A percentile compares a stretch with the other conserved stretches of the same genome.
phyloP scores from a whole-genome alignment of 2,329 filamentous ascomycete species.

The Kalaharituber pfeilii region DNA sequence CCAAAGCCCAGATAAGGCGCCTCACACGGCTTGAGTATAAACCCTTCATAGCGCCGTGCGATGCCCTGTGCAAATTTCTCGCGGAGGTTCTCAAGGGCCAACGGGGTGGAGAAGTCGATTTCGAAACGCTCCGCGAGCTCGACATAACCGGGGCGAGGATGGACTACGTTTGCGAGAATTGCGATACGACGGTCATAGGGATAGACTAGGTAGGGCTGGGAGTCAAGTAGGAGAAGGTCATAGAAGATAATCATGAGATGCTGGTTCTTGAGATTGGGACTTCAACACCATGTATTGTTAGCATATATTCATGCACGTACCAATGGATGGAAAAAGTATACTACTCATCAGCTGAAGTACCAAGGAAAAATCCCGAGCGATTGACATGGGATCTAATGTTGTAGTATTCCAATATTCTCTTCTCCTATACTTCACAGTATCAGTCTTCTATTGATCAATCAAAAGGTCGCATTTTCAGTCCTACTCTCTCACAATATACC shows the following conservation, averaged over 20 bases:
- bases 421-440: slow-evolving; percentile 29
- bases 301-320: slow-evolving; percentile 2
- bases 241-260: slow-evolving; percentile 47
- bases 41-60: slow-evolving; percentile 50
- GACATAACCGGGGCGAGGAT: slow-evolving; percentile 41
- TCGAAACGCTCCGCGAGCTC: slow-evolving; percentile 48
- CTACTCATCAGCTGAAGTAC: slow-evolving; percentile 41
- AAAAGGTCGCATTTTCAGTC: not conserved
- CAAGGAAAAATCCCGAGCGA: slow-evolving; percentile 52
- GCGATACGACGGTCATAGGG: slow-evolving; percentile 43
- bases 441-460: slow-evolving; percentile 12
- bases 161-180: slow-evolving; percentile 42
- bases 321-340: not conserved
- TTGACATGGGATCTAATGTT: slow-evolving; percentile 66
- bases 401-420: slow-evolving; percentile 53
- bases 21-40: slow-evolving; percentile 60
- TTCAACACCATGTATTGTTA: slow-evolving; percentile 21
- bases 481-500: slow-evolving; percentile 50
- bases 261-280: slow-evolving; percentile 22
- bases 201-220: slow-evolving; percentile 34
- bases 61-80: slow-evolving; percentile 52
- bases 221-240: slow-evolving; percentile 39
- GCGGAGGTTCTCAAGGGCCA: slow-evolving; percentile 39
- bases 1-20: slow-evolving; percentile 54
- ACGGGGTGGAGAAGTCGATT: slow-evolving; percentile 44